These are phyloP conservation scores for Monosporascus sp. DNA, from an alignment of 2,329 filamentous ascomycete species.

Conservation along the genomic window DNA sequence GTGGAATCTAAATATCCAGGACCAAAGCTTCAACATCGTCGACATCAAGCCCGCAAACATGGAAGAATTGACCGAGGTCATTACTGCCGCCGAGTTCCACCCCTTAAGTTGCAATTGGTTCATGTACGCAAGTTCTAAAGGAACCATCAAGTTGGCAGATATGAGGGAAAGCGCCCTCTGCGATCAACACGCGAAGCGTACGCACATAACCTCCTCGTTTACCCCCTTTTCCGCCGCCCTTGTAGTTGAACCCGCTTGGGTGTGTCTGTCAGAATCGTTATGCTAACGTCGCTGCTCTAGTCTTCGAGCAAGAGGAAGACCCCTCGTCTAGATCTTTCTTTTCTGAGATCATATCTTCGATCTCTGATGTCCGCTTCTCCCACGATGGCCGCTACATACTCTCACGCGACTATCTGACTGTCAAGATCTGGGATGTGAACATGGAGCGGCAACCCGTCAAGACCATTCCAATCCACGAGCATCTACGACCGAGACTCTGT, in stretches of 20 bases:
- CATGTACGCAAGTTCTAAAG: slow-evolving; percentile 99
- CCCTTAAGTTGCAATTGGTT: slow-evolving; percentile 98
- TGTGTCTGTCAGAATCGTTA: neutral
- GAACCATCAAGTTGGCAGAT: slow-evolving; percentile 96
- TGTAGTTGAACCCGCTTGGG: no score
- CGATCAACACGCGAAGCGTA: slow-evolving; percentile 93
- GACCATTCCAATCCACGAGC: slow-evolving; percentile 98
- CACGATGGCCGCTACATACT: slow-evolving; percentile 95
- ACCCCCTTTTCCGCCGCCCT: slow-evolving; percentile 1
- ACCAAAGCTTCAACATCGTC: slow-evolving; percentile 99
- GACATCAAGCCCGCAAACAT: slow-evolving; percentile 99
- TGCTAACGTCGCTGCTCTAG: slow-evolving; percentile 42
- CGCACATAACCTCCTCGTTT: slow-evolving; percentile 21
- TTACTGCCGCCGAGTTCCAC: slow-evolving; percentile 97
- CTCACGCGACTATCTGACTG: slow-evolving; percentile 94
- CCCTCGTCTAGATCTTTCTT: slow-evolving; percentile 97
- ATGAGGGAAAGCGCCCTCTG: slow-evolving; percentile 97
- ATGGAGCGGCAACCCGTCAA: slow-evolving; percentile 98
- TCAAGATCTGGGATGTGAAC: slow-evolving; percentile 99
- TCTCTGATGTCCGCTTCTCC: slow-evolving; percentile 97
- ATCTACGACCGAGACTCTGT: slow-evolving; percentile 86
- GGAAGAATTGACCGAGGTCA: slow-evolving; percentile 98
- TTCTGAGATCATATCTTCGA: slow-evolving; percentile 98
- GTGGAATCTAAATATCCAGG: slow-evolving; percentile 98
- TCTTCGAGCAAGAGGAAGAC: slow-evolving; percentile 98